These are phyloP conservation scores for Trichoderma reesei DNA, from an alignment of 495 filamentous ascomycete species.

Conservation along the genomic window DNA sequence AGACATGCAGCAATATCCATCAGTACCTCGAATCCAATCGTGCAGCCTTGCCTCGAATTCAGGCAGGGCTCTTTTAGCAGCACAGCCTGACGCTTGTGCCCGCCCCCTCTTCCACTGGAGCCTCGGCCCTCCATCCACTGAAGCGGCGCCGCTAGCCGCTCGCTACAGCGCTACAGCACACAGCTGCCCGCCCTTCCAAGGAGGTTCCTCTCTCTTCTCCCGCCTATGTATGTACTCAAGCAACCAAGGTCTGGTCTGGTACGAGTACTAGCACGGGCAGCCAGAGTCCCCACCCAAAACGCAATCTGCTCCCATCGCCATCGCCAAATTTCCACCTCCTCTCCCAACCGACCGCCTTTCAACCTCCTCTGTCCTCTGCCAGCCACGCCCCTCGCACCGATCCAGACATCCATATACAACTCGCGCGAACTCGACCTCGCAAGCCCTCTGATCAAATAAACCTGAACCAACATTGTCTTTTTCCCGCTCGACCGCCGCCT, in stretches of 20 bases:
- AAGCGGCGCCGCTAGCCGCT: neutral
- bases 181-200: neutral
- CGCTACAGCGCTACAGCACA: neutral
- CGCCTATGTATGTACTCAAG: too few relatives aligned
- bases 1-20: too few relatives aligned
- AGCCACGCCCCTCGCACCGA: neutral
- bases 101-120: too few relatives aligned
- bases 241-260: too few relatives aligned
- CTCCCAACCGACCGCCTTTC: neutral
- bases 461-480: neutral
- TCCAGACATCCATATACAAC: neutral
- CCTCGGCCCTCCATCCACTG: too few relatives aligned
- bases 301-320: slow-evolving; percentile 6
- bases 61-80: too few relatives aligned
- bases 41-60: too few relatives aligned
- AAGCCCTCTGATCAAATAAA: neutral
- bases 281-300: neutral
- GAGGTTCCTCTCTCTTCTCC: neutral
- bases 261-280: neutral
- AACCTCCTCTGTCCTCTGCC: neutral
- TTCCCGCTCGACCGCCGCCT: neutral
- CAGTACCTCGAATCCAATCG: too few relatives aligned
- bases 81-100: too few relatives aligned
- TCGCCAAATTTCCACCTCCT: neutral
- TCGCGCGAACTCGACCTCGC: neutral